Base-by-base conservation (phyloP, 2,329 filamentous ascomycete species). In the Fusarium xyrophilum region DNA sequence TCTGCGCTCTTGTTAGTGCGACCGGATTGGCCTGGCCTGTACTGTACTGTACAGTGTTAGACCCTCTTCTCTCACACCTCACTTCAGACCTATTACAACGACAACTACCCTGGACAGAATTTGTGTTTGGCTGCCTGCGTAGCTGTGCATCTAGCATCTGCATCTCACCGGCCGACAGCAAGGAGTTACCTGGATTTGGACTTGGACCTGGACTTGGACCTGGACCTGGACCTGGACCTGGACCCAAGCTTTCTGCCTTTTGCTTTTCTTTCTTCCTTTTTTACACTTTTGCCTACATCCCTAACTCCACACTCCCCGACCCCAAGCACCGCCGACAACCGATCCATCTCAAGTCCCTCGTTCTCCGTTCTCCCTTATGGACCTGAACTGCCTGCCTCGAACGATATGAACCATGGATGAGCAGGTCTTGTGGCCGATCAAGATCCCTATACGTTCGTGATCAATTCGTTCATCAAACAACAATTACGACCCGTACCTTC, bases 331-430 rank as follows among this genome's bases (percentile, higher is more conserved):
- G 21, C 56, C 66, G 46, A 69, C 25, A 57, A 35, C 47, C 54
- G 44, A 57, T 53, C 57, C 62, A 43, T 57, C 61, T 51, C 43
- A 51, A 40, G 39, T 44, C 40, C 48, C 56, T 38, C 43, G 39
- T 54, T 56, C 46, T 48, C 46, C 30, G n/a, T 32, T 47, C 21
- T 32, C 33, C 53, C 60, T 23, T 54, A 60, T 43, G 55, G 36
- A 47, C 30, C 33, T 27, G 30, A 11, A n/a, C 58, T 38, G 60
- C 38, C 58, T 42, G 60, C 38, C 66, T 56, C 57, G 23, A 58
- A 44, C 64, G 71, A 74, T 44, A 74, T 74, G 73, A 73, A 71
- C 74, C 68, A 78, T 78, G 76, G 76, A 76, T 76, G 71, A 77
- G 74, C 74, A 72, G 68, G 68, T 76, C 72, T 74, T 71, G 62